Percentiles rank a stretch among this genome's conserved stretches.
Evolutionary conservation across 1,139 yeast species (phyloP).

Genomic region (Pichia sp.): DNA sequence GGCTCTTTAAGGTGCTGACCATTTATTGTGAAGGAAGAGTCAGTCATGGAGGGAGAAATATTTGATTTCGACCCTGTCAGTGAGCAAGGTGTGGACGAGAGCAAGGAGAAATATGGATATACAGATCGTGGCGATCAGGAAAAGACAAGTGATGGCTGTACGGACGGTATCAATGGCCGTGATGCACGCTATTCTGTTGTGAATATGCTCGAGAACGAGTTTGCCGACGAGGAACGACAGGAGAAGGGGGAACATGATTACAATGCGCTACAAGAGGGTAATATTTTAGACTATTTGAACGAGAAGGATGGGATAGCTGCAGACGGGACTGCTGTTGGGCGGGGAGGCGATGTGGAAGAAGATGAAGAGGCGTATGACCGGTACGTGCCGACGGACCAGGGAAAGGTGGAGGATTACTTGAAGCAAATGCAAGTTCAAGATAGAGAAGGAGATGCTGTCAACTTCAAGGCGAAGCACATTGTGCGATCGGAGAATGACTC

Average conservation of each 20-base stretch:
- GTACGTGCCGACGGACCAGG: conserved; percentile 28
- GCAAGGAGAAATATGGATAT: neutral
- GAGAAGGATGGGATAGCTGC: neutral
- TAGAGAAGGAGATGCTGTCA: neutral
- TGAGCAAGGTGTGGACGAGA: neutral
- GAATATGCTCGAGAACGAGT: conserved; percentile 2
- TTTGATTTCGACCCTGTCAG: conserved; percentile 14
- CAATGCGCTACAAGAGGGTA: conserved; percentile 3
- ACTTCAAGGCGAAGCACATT: conserved; percentile 4
- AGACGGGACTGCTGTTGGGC: neutral
- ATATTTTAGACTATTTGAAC: conserved; percentile 5
- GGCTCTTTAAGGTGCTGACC: neutral
- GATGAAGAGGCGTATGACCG: conserved; percentile 30
- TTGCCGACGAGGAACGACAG: conserved; percentile 6
- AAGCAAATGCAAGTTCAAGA: conserved; percentile 5
- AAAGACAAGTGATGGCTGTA: neutral
- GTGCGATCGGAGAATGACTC: conserved; percentile 8
- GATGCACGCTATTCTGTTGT: neutral
- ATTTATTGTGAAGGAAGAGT: neutral
- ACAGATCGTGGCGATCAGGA: neutral
- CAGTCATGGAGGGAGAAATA: conserved; percentile 11
- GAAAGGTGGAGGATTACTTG: conserved; percentile 19
- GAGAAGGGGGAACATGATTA: conserved; percentile 8
- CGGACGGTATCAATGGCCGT: neutral
- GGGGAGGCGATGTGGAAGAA: neutral